These are phyloP conservation scores for Acacia melanoxylon DNA, from an alignment of 306 rosid genomes.

Conservation along the genomic window DNA sequence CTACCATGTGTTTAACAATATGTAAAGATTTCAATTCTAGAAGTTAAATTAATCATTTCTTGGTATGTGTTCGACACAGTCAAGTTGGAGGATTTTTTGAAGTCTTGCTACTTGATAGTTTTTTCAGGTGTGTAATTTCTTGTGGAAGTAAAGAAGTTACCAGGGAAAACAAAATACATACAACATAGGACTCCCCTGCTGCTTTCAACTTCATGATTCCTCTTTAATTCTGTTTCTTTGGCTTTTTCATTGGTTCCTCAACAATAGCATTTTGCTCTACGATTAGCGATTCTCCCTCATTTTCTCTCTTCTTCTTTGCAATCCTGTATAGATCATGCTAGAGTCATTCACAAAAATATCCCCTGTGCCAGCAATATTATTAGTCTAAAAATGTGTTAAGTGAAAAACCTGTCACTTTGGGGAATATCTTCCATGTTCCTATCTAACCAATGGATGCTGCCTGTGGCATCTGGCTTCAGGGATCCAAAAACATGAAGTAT, in stretches of 20 bases:
- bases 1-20: no score
- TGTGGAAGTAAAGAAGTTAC: background rate
- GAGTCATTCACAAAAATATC: background rate
- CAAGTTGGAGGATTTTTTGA: background rate
- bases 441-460: slow-evolving; percentile 73
- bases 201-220: slow-evolving; percentile 4
- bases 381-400: background rate
- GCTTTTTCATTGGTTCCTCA: background rate
- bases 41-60: background rate
- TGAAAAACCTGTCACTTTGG: slow-evolving; percentile 45
- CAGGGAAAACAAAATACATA: background rate
- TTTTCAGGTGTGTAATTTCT: background rate
- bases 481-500: slow-evolving; percentile 72
- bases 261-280: background rate
- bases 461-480: slow-evolving; percentile 64
- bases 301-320: slow-evolving; percentile 12
- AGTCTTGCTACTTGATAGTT: background rate
- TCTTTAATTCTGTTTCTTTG: background rate
- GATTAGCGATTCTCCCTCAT: background rate
- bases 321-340: slow-evolving; percentile 4
- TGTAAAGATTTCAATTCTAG: background rate
- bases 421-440: slow-evolving; percentile 46
- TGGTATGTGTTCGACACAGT: background rate
- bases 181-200: background rate
- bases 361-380: background rate